Evolutionary conservation across 371 early-diverging fungal species (phyloP), one percentile per base, ranked within the genome.

Genomic region (Apophysomyces sp.): DNA sequence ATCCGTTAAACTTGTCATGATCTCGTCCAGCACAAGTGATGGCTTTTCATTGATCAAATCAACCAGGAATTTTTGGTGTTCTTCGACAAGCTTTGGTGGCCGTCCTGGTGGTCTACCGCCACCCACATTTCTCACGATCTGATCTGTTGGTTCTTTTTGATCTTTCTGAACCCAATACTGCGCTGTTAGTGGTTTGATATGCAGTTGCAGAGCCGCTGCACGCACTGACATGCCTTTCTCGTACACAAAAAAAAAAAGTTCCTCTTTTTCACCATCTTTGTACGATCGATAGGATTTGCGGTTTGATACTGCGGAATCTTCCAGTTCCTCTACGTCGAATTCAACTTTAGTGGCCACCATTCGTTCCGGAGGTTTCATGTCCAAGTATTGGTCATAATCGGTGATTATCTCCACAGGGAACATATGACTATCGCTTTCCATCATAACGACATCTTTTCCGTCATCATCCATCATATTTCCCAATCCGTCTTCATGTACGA

Each of bases 131-230:
- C 52, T 64, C 34, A 44, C 34, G 40, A 64, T 64, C 55, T 40
- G 66, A 57, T 60, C 58, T 65, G 30, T 60, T 65, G 58, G 61
- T 57, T 60, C 54, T 57, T 63, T 63, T 58, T 53, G 52, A 53
- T 63, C 52, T 58, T 56, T 56, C 56, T 60, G 58, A 58, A 58
- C 27, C 16, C 57, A 57, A 57, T 40, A 57, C 40, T 57, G 34
- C 34, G 34, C 44, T 44, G 58, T 58, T 26, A 27, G 58, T 27
- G 60, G 60, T 24, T 59, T 59, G 49, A 59, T 59, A 0, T 59
- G 60, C 16, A 59, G 52, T 31, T 59, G 49, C 32, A 59, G 32
- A 7, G 60, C 52, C 18, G 52, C 60, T 31, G 51, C 49, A 40
- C 52, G 60, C 30, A 52, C 60, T 51, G 60, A 29, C 60, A 59